phyloP scores from a whole-genome alignment of 78 protist genomes.

The Isochrysis galbana region DNA sequence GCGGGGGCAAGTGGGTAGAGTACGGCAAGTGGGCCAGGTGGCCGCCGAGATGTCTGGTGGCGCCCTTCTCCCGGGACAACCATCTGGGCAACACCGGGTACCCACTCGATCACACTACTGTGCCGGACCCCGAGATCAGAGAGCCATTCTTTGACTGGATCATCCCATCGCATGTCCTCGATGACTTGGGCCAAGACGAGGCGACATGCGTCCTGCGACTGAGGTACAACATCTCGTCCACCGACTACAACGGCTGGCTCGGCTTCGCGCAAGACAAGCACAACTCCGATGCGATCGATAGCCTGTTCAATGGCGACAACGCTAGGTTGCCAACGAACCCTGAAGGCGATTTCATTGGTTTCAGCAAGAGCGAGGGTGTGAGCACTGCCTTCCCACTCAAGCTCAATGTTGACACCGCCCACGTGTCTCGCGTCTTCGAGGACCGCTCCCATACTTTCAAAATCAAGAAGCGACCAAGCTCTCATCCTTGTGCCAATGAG shows the following conservation, averaged over 20 bases:
- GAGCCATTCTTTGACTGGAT: conserved; percentile 62
- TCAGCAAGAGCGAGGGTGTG: conserved; percentile 11
- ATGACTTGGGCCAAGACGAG: not conserved
- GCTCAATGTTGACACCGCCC: conserved; percentile 76
- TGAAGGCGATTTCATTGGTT: not conserved
- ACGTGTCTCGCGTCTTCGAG: conserved; percentile 90
- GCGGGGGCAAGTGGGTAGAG: not conserved
- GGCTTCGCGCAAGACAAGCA: conserved; percentile 79
- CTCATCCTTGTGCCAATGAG: conserved; percentile 87
- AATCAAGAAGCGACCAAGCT: conserved; percentile 71
- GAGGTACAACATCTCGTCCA: conserved; percentile 84
- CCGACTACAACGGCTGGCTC: conserved; percentile 63
- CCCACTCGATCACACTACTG: conserved; percentile 79
- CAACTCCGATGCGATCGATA: conserved; percentile 55
- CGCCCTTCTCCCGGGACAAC: conserved; percentile 73
- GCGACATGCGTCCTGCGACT: conserved; percentile 72
- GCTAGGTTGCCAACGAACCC: conserved; percentile 68
- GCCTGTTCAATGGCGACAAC: not conserved
- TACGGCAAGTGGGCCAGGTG: not conserved
- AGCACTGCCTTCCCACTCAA: conserved; percentile 31
- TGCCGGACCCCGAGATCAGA: conserved; percentile 26
- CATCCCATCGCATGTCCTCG: conserved; percentile 49
- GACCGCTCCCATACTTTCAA: conserved; percentile 81
- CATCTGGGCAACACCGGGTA: conserved; percentile 76
- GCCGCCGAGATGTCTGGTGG: conserved; percentile 74